Percentiles rank a stretch among this genome's conserved stretches.
phyloP scores from a whole-genome alignment of 108 stramenopile species.

The Aurantiochytrium sp. region DNA sequence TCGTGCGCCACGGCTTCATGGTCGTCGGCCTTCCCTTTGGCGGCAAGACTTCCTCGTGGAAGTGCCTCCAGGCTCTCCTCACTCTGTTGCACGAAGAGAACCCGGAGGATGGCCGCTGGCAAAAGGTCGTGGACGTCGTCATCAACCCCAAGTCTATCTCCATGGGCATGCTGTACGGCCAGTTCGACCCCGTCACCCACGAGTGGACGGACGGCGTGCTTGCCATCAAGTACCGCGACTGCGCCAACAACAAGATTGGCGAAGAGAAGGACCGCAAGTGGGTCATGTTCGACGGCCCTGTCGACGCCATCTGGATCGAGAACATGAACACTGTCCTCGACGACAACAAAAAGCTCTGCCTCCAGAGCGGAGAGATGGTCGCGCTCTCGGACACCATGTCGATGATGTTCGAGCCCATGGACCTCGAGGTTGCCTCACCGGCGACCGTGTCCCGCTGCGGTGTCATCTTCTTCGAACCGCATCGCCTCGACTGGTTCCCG shows the following conservation, averaged over 20 bases:
- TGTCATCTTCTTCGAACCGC: conserved; percentile 69
- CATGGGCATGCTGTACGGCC: conserved; percentile 65
- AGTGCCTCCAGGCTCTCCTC: conserved; percentile 43
- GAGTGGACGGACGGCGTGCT: conserved; percentile 70
- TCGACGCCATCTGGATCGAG: conserved; percentile 73
- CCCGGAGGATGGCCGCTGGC: conserved; percentile 58
- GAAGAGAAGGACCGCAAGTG: conserved; percentile 60
- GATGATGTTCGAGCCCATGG: conserved; percentile 74
- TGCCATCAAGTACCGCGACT: conserved; percentile 63
- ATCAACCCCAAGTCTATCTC: conserved; percentile 67
- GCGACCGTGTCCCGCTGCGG: conserved; percentile 69
- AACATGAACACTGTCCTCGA: conserved; percentile 71
- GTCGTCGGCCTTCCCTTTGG: conserved; percentile 65
- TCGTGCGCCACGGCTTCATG: conserved; percentile 72
- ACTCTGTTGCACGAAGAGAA: conserved; percentile 34
- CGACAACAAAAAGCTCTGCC: conserved; percentile 68
- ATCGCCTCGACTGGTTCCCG: conserved; percentile 62
- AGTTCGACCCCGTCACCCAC: conserved; percentile 62
- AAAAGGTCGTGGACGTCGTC: conserved; percentile 55
- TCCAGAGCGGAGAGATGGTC: conserved; percentile 68
- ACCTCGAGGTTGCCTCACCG: conserved; percentile 63
- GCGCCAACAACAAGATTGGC: conserved; percentile 58
- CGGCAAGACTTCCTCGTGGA: conserved; percentile 62
- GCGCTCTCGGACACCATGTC: conserved; percentile 65
- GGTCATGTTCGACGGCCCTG: conserved; percentile 68